Conservation (phyloP, 2,329 filamentous ascomycete genomes). For the Chaetothyriales sp. region DNA sequence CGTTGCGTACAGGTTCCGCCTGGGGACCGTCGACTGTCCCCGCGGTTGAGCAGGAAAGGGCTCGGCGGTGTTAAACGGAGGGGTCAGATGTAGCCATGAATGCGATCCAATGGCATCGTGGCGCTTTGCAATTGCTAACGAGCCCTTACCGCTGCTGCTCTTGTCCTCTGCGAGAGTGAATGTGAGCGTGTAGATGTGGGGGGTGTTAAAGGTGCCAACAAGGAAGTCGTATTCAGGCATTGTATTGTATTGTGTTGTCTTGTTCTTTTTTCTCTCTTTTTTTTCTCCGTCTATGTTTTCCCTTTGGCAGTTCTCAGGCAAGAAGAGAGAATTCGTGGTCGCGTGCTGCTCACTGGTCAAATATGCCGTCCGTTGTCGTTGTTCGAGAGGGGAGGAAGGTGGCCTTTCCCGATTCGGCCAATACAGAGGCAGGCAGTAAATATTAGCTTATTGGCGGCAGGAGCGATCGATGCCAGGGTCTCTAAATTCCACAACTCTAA, state of each 20-base stretch:
- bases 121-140: neutral
- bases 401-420: too few relatives aligned
- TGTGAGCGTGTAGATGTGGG: slow-evolving; percentile 15
- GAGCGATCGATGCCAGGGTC: too few relatives aligned
- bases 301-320: too few relatives aligned
- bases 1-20: slow-evolving; percentile 8
- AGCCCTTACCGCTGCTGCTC: neutral
- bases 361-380: too few relatives aligned
- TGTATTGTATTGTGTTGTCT: too few relatives aligned
- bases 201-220: slow-evolving; percentile 18
- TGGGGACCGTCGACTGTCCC: slow-evolving; percentile 1
- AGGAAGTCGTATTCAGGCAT: slow-evolving; percentile 11
- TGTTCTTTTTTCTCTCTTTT: neutral
- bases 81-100: slow-evolving; percentile 16
- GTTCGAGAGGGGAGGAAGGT: too few relatives aligned
- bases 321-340: too few relatives aligned
- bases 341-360: too few relatives aligned
- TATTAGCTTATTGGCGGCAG: too few relatives aligned
- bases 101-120: slow-evolving; percentile 15
- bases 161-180: slow-evolving; percentile 9
- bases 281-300: too few relatives aligned
- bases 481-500: too few relatives aligned
- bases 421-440: too few relatives aligned
- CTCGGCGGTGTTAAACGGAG: neutral
- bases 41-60: slow-evolving; percentile 6